A percentile compares a stretch with the other conserved stretches of the same genome.
Evolutionary conservation across 495 filamentous ascomycete genomes (phyloP).

Genomic region (Aspergillus asperescens): DNA sequence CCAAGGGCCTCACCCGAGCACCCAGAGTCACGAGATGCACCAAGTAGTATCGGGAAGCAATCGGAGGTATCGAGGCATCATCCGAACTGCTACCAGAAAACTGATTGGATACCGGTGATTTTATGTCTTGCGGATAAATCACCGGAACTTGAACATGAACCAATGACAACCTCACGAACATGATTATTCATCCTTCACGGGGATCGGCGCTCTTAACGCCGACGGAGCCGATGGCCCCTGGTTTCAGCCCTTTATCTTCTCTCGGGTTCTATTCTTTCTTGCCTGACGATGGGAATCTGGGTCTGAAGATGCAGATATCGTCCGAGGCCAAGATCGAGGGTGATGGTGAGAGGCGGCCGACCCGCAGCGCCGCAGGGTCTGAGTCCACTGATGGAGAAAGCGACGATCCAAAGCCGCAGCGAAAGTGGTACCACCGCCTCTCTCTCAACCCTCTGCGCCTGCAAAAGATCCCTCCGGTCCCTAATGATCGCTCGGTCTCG

Average conservation of each 20-base stretch:
- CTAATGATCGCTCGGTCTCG: constrained; percentile 44
- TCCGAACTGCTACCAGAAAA: too few relatives aligned
- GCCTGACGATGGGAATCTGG: not conserved
- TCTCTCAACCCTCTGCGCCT: constrained; percentile 51
- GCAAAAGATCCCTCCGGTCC: constrained; percentile 48
- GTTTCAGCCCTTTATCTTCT: not conserved
- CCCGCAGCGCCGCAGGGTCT: not conserved
- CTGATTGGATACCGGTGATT: too few relatives aligned
- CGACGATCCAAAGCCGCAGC: constrained; percentile 19
- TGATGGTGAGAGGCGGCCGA: not conserved
- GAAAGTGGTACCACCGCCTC: constrained; percentile 45
- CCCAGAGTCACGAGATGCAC: too few relatives aligned
- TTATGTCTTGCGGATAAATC: too few relatives aligned
- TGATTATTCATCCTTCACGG: not conserved
- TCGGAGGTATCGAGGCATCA: too few relatives aligned
- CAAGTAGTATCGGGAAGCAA: too few relatives aligned
- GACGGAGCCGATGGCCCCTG: not conserved
- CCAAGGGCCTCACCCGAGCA: too few relatives aligned
- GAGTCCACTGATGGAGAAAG: not conserved
- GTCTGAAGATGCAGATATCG: not conserved
- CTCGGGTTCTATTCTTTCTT: not conserved
- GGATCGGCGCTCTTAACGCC: constrained; percentile 2
- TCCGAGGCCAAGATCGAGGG: not conserved
- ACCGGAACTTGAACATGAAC: too few relatives aligned
- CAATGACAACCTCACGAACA: not conserved